phyloP scores from a whole-genome alignment of 2,329 filamentous ascomycete genomes.

The Fusarium mexicanum region DNA sequence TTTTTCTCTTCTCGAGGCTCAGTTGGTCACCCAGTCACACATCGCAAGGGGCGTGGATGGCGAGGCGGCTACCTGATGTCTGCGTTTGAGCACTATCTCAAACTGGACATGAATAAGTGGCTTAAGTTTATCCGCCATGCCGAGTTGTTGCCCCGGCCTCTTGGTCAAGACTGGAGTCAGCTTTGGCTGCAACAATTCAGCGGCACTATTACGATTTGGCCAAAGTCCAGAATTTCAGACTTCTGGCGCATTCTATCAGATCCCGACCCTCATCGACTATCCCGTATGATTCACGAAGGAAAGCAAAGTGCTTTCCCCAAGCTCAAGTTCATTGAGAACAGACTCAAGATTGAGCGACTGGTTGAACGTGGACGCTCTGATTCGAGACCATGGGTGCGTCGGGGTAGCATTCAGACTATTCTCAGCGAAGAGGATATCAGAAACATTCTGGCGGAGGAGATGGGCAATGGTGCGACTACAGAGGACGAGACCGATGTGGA shows the following conservation, averaged over 20 bases:
- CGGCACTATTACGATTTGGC: conserved; percentile 97
- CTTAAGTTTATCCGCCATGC: conserved; percentile 92
- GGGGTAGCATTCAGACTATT: conserved; percentile 67
- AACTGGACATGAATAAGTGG: conserved; percentile 97
- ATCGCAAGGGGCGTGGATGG: conserved; percentile 93
- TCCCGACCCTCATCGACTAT: conserved; percentile 77
- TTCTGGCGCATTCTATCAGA: conserved; percentile 89
- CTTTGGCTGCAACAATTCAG: conserved; percentile 96
- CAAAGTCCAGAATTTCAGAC: conserved; percentile 80
- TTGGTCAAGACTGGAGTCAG: conserved; percentile 97
- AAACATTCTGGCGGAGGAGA: conserved; percentile 56
- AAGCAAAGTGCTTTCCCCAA: conserved; percentile 92
- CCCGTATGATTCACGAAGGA: conserved; percentile 89
- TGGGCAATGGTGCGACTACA: conserved; percentile 46
- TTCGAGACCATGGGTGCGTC: conserved; percentile 58
- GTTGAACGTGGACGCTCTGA: conserved; percentile 68
- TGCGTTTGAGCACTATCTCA: conserved; percentile 92
- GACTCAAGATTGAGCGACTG: conserved; percentile 81
- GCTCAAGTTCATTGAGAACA: conserved; percentile 88
- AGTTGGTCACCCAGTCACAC: conserved; percentile 92
- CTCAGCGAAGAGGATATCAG: conserved; percentile 69
- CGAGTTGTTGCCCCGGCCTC: conserved; percentile 86
- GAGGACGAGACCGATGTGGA: conserved; percentile 52
- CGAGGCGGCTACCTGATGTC: conserved; percentile 93
- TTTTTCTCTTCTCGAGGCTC: conserved; percentile 96